These are phyloP conservation scores for Fusarium caatingaense DNA, from an alignment of 2,329 filamentous ascomycete species.

Conservation along the genomic window DNA sequence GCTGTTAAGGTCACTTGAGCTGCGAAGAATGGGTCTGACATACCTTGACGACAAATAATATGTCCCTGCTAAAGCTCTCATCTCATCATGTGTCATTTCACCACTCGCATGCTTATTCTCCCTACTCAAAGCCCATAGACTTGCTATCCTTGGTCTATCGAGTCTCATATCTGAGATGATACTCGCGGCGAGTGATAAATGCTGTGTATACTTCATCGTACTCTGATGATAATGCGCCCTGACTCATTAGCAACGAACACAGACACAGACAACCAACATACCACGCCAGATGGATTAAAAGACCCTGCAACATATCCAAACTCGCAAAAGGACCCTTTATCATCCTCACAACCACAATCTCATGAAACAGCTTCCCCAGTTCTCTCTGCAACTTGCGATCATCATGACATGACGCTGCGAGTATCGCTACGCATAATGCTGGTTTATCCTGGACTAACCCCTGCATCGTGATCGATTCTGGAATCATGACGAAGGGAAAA, in stretches of 20 bases:
- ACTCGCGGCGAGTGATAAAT: slow-evolving; percentile 48
- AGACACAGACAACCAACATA: slow-evolving; percentile 2
- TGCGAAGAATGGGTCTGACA: background rate
- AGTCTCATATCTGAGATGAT: slow-evolving; percentile 49
- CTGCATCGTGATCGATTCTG: slow-evolving; percentile 28
- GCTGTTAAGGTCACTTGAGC: too few relatives aligned
- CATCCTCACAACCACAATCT: slow-evolving; percentile 43
- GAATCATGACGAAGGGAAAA: slow-evolving; percentile 48
- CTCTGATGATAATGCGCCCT: slow-evolving; percentile 51
- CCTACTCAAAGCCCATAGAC: slow-evolving; percentile 46
- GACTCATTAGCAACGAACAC: slow-evolving; percentile 12
- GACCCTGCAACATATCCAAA: slow-evolving; percentile 48
- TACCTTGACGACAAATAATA: slow-evolving; percentile 51
- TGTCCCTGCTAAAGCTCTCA: slow-evolving; percentile 47
- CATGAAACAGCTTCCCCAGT: slow-evolving; percentile 46
- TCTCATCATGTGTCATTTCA: slow-evolving; percentile 45
- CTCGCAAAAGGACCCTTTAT: slow-evolving; percentile 42
- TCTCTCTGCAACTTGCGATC: slow-evolving; percentile 42
- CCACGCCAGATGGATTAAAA: slow-evolving; percentile 50
- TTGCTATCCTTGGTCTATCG: slow-evolving; percentile 44
- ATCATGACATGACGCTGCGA: slow-evolving; percentile 42
- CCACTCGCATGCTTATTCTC: slow-evolving; percentile 27
- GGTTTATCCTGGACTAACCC: slow-evolving; percentile 41
- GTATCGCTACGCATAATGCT: slow-evolving; percentile 46
- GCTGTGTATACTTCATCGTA: slow-evolving; percentile 46